Evolutionary conservation across 1,284 basidiomycete genomes (phyloP).

Genomic region (Trametes polyzona): DNA sequence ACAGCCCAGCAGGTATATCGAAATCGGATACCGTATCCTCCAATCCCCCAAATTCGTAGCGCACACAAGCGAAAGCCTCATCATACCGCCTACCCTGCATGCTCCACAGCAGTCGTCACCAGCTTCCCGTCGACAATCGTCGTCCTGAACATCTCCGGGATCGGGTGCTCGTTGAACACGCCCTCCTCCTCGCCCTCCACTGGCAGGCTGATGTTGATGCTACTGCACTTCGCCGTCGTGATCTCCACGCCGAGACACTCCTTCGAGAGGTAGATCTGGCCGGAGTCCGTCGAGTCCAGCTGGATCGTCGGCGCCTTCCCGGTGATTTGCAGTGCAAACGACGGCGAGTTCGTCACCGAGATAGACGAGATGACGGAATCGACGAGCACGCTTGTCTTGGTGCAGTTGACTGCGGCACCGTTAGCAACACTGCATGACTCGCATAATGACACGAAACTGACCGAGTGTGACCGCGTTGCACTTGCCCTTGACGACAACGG

Average conservation of each 20-base stretch:
- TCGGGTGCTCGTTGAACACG: slow-evolving; percentile 86
- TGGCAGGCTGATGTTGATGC: slow-evolving; percentile 92
- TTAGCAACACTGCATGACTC: background rate
- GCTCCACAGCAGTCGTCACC: slow-evolving; percentile 89
- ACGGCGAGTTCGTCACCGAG: slow-evolving; percentile 88
- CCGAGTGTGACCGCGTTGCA: slow-evolving; percentile 93
- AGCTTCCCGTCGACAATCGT: slow-evolving; percentile 84
- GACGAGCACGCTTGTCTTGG: slow-evolving; percentile 87
- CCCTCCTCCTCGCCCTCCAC: slow-evolving; percentile 90
- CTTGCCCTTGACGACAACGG: slow-evolving; percentile 90
- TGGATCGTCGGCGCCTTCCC: slow-evolving; percentile 91
- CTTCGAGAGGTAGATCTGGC: slow-evolving; percentile 93
- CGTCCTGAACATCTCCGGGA: slow-evolving; percentile 97
- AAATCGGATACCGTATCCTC: background rate
- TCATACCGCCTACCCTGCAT: slow-evolving; percentile 60
- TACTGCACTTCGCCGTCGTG: slow-evolving; percentile 93
- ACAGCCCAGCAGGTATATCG: slow-evolving; percentile 9
- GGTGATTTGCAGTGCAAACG: slow-evolving; percentile 92
- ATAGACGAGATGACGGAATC: slow-evolving; percentile 92
- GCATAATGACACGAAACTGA: slow-evolving; percentile 43
- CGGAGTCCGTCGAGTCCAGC: slow-evolving; percentile 93
- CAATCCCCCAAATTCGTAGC: slow-evolving; percentile 1
- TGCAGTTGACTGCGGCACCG: slow-evolving; percentile 75
- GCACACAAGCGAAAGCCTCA: slow-evolving; percentile 3
- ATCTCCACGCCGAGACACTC: slow-evolving; percentile 84